Base-by-base conservation (phyloP, 2,329 filamentous ascomycete species). In the Neofusicoccum cordaticola region DNA sequence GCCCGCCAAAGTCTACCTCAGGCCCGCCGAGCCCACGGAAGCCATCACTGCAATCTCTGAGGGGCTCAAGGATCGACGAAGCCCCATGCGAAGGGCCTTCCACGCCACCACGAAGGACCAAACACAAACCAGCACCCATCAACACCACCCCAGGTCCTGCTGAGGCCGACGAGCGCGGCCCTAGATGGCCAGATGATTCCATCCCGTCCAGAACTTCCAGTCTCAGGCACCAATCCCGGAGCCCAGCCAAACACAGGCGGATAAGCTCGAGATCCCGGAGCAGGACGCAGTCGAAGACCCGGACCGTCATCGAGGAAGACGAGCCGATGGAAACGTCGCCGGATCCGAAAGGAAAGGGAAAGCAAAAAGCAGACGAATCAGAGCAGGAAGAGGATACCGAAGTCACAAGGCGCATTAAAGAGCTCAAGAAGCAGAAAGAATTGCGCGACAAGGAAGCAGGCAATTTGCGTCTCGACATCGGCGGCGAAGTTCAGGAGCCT, bases 391-490 rank as follows among this genome's bases (percentile, higher is more conserved):
- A 80, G 63, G 83, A 86, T 34, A 85, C 83, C 67, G 80, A 85
- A 45, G 85, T 88, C 6, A 84, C 83, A 41, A 82, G 82, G 63
- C 78, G 83, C 48, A 88, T 88, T 58, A 81, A 82, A 69, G 80
- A 88, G 69, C 72, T 88, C 37, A 83, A 84, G 70, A 81, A 85
- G 68, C 83, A 85, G 67, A 84, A 86, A 68, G 79, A 85, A 73
- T 79, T 81, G 69, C 81, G 84, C 66, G 82, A 86, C 51, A 79
- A 77, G 68, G 70, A 75, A 67, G 73, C 75, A 44, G 71, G 72
- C 44, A 73, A 73, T 65, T 66, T 71, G 66, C 73, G 74, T 60
- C 70, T 72, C 53, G 67, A 68, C 39, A 65, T 66, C 7, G 27
- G 34, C 6, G 58, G 34, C 34, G 58, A 62, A 41, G 35, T 50